Conservation (phyloP, 305 asterid genomes). For the Plantago lanceolata region DNA sequence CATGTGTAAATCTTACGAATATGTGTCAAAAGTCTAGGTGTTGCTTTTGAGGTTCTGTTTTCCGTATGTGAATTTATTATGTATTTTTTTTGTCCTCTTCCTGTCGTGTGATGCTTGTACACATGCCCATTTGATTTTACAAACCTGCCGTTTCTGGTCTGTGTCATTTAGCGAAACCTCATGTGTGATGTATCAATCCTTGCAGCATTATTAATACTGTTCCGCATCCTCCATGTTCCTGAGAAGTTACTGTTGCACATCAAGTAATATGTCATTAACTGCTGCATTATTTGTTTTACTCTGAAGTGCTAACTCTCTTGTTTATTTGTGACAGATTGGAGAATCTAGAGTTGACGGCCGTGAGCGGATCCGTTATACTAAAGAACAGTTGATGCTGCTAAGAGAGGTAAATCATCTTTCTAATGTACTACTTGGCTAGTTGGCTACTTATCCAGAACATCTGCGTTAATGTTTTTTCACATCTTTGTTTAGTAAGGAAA, state of each 20-base stretch:
- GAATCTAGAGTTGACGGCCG: slow-evolving; percentile 62
- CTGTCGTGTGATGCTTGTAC: too few relatives aligned
- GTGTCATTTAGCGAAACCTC: slow-evolving; percentile 13
- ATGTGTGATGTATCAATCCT: not conserved
- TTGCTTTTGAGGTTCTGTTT: too few relatives aligned
- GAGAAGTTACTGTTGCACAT: too few relatives aligned
- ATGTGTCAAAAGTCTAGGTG: too few relatives aligned
- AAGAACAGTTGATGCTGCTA: slow-evolving; percentile 63
- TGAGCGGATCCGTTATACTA: slow-evolving; percentile 53
- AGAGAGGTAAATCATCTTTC: slow-evolving; percentile 49
- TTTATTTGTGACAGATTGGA: slow-evolving; percentile 47
- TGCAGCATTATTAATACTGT: too few relatives aligned
- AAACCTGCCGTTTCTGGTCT: not conserved
- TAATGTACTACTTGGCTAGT: not conserved
- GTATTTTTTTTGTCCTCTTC: too few relatives aligned
- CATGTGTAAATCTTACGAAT: too few relatives aligned
- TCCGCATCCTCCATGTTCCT: too few relatives aligned
- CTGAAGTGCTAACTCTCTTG: slow-evolving; percentile 7
- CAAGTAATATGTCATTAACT: too few relatives aligned
- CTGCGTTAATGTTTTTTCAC: not conserved
- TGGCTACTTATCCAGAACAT: not conserved
- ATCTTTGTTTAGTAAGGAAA: not conserved
- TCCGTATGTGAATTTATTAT: too few relatives aligned
- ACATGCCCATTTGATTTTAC: too few relatives aligned
- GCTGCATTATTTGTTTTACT: not conserved